Conservation (phyloP, 1,284 basidiomycete species). For the Mycena sp. region DNA sequence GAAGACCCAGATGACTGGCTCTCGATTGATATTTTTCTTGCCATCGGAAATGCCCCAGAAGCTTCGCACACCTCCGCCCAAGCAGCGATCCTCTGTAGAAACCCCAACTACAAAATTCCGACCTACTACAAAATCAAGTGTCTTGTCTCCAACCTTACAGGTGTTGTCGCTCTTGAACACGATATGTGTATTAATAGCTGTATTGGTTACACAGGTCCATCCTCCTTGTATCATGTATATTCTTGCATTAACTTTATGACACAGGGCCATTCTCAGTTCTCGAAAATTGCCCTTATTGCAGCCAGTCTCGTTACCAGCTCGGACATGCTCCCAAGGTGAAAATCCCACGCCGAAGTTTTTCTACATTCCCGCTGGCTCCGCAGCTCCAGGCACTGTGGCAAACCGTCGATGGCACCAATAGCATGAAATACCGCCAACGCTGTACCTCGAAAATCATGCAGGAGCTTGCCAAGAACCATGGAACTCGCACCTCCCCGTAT, state of each 20-base stretch:
- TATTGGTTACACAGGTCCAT: slow-evolving; percentile 38
- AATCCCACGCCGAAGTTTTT: slow-evolving; percentile 24
- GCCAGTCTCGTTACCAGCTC: slow-evolving; percentile 37
- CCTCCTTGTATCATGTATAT: too few relatives aligned
- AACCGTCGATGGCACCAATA: slow-evolving; percentile 19
- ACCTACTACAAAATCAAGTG: slow-evolving; percentile 20
- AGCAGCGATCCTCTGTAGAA: neutral
- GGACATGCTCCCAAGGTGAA: neutral
- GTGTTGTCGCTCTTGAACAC: slow-evolving; percentile 30
- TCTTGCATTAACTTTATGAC: too few relatives aligned
- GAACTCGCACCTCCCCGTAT: neutral
- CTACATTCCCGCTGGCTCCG: slow-evolving; percentile 32
- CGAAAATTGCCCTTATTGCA: slow-evolving; percentile 35
- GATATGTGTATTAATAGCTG: slow-evolving; percentile 44
- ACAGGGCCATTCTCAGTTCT: slow-evolving; percentile 34
- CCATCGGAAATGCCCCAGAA: neutral
- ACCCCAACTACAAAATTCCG: slow-evolving; percentile 4
- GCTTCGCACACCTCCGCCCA: slow-evolving; percentile 9
- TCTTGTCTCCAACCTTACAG: slow-evolving; percentile 26
- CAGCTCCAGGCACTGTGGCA: slow-evolving; percentile 35
- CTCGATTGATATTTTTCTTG: slow-evolving; percentile 19
- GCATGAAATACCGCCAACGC: slow-evolving; percentile 29
- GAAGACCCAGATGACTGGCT: slow-evolving; percentile 6
- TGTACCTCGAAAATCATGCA: slow-evolving; percentile 2
- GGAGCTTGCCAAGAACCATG: slow-evolving; percentile 9